phyloP scores from a whole-genome alignment of 2,329 filamentous ascomycete species.

The Sporothrix globosa region DNA sequence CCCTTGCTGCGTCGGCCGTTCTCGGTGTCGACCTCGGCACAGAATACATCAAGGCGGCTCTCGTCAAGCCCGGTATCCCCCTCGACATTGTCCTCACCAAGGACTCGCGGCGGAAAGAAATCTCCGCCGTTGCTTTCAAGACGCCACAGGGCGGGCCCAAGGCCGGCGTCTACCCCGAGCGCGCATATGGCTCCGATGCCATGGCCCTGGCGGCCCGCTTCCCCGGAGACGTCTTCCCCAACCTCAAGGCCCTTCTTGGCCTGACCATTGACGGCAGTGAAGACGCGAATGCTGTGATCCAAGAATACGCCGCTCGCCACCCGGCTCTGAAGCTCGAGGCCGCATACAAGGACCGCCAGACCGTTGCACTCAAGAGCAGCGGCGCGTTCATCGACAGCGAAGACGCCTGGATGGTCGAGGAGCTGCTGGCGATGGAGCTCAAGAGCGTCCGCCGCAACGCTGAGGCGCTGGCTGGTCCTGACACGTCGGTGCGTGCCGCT shows the following conservation, averaged over 20 bases:
- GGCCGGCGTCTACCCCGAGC: conserved; percentile 75
- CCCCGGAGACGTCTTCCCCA: conserved; percentile 90
- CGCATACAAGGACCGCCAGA: conserved; percentile 60
- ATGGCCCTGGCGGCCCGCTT: conserved; percentile 84
- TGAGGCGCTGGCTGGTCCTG: conserved; percentile 77
- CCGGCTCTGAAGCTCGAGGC: conserved; percentile 73
- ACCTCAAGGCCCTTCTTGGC: conserved; percentile 89
- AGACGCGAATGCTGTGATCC: conserved; percentile 55
- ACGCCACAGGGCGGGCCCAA: conserved; percentile 68
- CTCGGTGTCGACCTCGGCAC: conserved; percentile 93
- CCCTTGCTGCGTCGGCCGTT: conserved; percentile 68
- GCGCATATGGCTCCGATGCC: conserved; percentile 89
- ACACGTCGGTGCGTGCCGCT: conserved; percentile 72
- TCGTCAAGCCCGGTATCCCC: conserved; percentile 95
- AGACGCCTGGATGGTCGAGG: conserved; percentile 79
- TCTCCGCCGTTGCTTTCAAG: conserved; percentile 90
- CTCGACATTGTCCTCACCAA: conserved; percentile 98
- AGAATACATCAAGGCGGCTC: conserved; percentile 92
- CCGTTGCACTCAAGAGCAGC: conserved; percentile 80
- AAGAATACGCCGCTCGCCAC: conserved; percentile 74
- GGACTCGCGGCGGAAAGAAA: conserved; percentile 95
- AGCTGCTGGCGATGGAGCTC: conserved; percentile 93
- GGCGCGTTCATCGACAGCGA: conserved; percentile 62
- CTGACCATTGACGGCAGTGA: conserved; percentile 57
- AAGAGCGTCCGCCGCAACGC: conserved; percentile 90